Base-by-base conservation (phyloP, 345 rosid genomes). In the Corchorus capsularis region DNA sequence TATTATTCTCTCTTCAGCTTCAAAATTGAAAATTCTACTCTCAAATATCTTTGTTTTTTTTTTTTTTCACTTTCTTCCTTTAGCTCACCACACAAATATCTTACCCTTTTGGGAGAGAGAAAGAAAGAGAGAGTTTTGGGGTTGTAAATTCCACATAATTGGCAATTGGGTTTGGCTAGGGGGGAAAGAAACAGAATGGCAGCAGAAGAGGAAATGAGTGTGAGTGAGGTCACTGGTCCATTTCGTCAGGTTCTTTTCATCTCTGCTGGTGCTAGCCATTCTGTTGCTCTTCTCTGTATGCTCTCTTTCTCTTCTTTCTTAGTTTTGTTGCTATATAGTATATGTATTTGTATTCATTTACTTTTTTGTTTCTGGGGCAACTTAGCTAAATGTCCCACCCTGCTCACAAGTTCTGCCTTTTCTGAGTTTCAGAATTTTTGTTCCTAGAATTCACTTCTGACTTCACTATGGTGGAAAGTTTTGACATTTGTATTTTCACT, bases 181-280 rank as follows among this genome's bases (percentile, higher is more conserved):
- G 27, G 2, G n/a, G 52, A 32, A 3, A 55, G 62, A 61, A 15
- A 63, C 14, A 61, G 64, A 12, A 91, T 89, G 96, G 88, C 85
- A 37, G 87, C 85, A 37, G 87, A 83, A 49, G 84, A 87, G 64
- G 84, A 86, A 41, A 71, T 76, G 82, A 64, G 43, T 20, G 66
- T 63, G 75, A 69, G 75, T 66, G 90, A 90, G 56, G 83, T 83
- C 70, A 76, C 77, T 16, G 76, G 80, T 84, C 87, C 93, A 0
- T 70, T 81, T 74, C 93, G 86, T 79, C 88, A 74, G 10, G 89
- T 95, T 82, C 84, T 92, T 78, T 86, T 95, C 75, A 83, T 93
- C 81, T 95, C 99, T 63, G 97, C 99, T 54, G 99, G 99, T 57
- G 99, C 99, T 75, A 92, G 93, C 78, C 97, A 95, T 81, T 95